These are phyloP conservation scores for Arctium minus DNA, from an alignment of 129 eudicot species.

Conservation along the genomic window DNA sequence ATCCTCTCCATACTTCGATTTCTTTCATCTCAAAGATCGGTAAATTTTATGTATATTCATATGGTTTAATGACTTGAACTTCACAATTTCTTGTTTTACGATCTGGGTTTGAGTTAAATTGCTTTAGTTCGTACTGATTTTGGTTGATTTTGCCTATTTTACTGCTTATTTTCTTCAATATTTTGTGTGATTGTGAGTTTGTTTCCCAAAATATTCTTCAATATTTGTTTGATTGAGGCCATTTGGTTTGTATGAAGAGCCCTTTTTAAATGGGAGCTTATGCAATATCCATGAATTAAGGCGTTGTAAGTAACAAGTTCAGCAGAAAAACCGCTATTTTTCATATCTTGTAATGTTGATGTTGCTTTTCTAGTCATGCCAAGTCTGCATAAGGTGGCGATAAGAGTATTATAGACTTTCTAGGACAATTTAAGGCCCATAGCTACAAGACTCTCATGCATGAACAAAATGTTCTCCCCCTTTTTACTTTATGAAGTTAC, in stretches of 20 bases:
- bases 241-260: constrained; percentile 35
- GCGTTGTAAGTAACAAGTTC: constrained; percentile 69
- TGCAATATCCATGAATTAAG: constrained; percentile 72
- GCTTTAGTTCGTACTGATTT: too few relatives aligned
- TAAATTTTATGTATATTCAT: too few relatives aligned
- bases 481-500: constrained; percentile 65
- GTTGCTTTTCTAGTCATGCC: constrained; percentile 87
- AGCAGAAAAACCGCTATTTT: constrained; percentile 51
- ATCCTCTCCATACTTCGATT: too few relatives aligned
- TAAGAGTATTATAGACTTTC: constrained; percentile 52
- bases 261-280: constrained; percentile 51
- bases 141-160: too few relatives aligned
- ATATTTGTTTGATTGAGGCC: too few relatives aligned
- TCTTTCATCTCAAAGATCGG: too few relatives aligned
- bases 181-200: too few relatives aligned
- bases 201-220: too few relatives aligned
- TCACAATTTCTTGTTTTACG: too few relatives aligned
- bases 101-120: too few relatives aligned
- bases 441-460: constrained; percentile 58
- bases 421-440: constrained; percentile 73
- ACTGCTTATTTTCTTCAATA: too few relatives aligned
- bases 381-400: constrained; percentile 61
- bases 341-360: constrained; percentile 59
- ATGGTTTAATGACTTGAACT: too few relatives aligned
- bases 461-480: constrained; percentile 51